A percentile compares a stretch with the other conserved stretches of the same genome.
Evolutionary conservation across 805 yeast species (phyloP).

Genomic region (Candida morakotiae): DNA sequence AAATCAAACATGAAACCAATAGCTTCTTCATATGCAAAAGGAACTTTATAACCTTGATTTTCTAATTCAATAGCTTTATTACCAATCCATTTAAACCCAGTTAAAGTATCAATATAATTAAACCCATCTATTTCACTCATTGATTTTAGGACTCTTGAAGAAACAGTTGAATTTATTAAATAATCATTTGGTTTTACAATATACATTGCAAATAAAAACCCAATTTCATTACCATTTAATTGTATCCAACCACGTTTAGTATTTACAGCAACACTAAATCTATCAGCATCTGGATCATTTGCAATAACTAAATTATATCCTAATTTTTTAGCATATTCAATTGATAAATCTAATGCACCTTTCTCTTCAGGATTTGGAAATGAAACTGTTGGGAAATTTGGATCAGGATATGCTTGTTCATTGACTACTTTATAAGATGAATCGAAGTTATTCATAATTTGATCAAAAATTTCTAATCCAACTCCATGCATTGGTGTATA

Average conservation of each 20-base stretch:
- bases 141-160: constrained; percentile 72
- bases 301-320: constrained; percentile 64
- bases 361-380: constrained; percentile 97
- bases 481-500: constrained; percentile 98
- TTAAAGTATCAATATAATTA: constrained; percentile 73
- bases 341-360: constrained; percentile 81
- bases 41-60: constrained; percentile 59
- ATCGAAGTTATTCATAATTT: constrained; percentile 36
- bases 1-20: constrained; percentile 87
- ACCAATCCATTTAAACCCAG: constrained; percentile 98
- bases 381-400: constrained; percentile 76
- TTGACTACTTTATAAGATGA: constrained; percentile 34
- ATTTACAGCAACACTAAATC: constrained; percentile 79
- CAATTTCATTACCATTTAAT: constrained; percentile 88
- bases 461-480: constrained; percentile 59
- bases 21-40: constrained; percentile 94
- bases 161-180: constrained; percentile 84
- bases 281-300: constrained; percentile 96
- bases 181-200: constrained; percentile 45
- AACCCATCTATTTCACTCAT: constrained; percentile 65
- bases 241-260: constrained; percentile 59
- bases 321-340: constrained; percentile 50
- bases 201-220: constrained; percentile 74
- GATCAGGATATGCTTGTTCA: constrained; percentile 75
- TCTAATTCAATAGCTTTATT: constrained; percentile 77